Base-by-base conservation (phyloP, 2,329 filamentous ascomycete species). In the Fusarium haematococcum region DNA sequence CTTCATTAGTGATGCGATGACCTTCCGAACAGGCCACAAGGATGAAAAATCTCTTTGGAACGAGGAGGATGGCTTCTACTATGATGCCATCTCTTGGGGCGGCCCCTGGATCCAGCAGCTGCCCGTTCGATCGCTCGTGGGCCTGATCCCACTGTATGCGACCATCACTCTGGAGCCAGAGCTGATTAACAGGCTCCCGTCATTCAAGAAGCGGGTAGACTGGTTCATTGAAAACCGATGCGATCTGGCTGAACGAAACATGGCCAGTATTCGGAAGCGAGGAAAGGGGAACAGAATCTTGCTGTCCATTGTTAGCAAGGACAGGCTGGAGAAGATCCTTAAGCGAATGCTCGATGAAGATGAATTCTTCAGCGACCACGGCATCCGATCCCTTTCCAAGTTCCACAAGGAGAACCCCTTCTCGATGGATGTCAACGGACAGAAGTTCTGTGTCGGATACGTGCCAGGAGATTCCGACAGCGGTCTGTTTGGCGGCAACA, bases 1-100 rank as follows among this genome's bases (percentile, higher is more conserved):
- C 80, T 92, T 98, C 83, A 98, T 98, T 83, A 97, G 95, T 80
- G 97, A 98, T 85, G 97, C 96, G 67, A 98, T 98, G 96, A 95
- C 93, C 0, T 95, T 93, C 88, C 93, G 88, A 84, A 90, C 88
- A 78, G 94, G 85, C 77, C 88, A 83, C 84, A 92, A 84, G 85
- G 92, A 86, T 80, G 94, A 97, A 78, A 91, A 94, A 79, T 97
- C 95, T 37, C 86, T 98, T 9, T 98, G 96, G 96, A 98, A 98
- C 79, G 95, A 98, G 32, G 90, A 97, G 72, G 96, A 98, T 83
- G 95, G 94, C 66, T 98, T 98, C 87, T 98, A 98, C 88, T 98
- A 98, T 81, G 96, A 98, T 84, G 96, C 96, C 30, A 98, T 98
- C 74, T 97, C 95, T 2, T 98, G 95, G 91, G 96, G 96, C 59